Conservation (phyloP, 2,329 filamentous ascomycete species). For the Aureobasidium sp. region DNA sequence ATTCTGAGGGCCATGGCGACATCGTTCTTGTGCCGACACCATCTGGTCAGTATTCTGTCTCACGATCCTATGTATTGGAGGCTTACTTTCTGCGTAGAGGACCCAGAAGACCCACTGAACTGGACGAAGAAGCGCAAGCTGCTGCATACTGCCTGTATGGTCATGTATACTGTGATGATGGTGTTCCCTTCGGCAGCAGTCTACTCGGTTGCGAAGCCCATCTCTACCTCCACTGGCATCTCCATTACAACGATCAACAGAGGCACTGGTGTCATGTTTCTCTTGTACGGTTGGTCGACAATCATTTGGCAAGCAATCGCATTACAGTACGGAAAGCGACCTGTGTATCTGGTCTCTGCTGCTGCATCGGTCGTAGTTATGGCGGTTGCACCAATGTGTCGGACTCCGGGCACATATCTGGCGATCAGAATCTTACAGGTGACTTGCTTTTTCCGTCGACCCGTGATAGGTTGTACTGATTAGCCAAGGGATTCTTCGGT, state of each 20-base stretch:
- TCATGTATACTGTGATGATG: slow-evolving; percentile 28
- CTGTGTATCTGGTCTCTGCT: slow-evolving; percentile 23
- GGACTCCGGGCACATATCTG: slow-evolving; percentile 18
- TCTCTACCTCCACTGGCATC: slow-evolving; percentile 22
- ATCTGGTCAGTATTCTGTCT: slow-evolving; percentile 22
- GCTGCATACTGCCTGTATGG: slow-evolving; percentile 18
- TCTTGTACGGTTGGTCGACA: slow-evolving; percentile 40
- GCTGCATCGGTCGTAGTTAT: slow-evolving; percentile 20
- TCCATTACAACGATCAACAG: slow-evolving; percentile 21
- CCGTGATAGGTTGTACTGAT: neutral
- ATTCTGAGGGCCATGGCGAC: slow-evolving; percentile 31
- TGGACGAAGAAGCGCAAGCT: slow-evolving; percentile 21
- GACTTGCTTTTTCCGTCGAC: too few species aligned
- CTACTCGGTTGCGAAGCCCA: slow-evolving; percentile 19
- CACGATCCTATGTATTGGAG: too few species aligned
- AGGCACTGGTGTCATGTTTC: slow-evolving; percentile 31
- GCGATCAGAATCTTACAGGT: slow-evolving; percentile 26
- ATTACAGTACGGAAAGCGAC: slow-evolving; percentile 35
- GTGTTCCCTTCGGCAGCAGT: slow-evolving; percentile 29
- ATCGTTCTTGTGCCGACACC: slow-evolving; percentile 38
- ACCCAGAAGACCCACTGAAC: slow-evolving; percentile 23
- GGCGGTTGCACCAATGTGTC: slow-evolving; percentile 21
- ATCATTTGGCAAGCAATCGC: slow-evolving; percentile 44
- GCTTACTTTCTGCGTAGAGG: slow-evolving; percentile 12
- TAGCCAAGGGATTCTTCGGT: slow-evolving; percentile 19